Percentiles rank a stretch among this genome's conserved stretches.
phyloP scores from a whole-genome alignment of 345 rosid genomes.

The Eutrema japonicum region DNA sequence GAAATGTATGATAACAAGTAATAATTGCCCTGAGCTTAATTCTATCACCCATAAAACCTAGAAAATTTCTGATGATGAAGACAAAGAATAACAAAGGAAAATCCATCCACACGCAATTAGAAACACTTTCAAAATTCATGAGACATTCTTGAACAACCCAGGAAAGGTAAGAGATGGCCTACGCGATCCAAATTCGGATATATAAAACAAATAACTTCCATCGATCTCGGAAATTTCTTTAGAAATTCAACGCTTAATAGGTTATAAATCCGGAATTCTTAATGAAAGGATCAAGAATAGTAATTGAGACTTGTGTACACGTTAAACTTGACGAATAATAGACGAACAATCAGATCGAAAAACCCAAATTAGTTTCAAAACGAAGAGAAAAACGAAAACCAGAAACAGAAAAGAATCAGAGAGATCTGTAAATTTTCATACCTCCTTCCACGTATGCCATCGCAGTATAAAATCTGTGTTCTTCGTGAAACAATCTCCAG shows the following conservation, averaged over 20 bases:
- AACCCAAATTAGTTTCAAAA: neutral
- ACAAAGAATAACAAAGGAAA: neutral
- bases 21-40: no score
- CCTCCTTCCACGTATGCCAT: slow-evolving; percentile 46
- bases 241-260: neutral
- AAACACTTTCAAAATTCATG: no score
- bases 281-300: neutral
- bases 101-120: neutral
- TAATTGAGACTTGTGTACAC: neutral
- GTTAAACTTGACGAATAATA: neutral
- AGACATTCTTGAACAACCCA: neutral
- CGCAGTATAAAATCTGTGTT: neutral
- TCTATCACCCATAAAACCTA: neutral
- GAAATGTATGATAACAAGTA: no score
- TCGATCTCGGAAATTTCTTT: neutral
- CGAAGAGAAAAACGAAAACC: neutral
- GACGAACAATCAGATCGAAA: neutral
- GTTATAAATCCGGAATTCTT: neutral
- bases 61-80: neutral
- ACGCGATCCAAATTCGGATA: neutral
- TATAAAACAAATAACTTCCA: neutral
- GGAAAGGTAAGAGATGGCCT: neutral
- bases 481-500: neutral
- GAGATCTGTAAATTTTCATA: neutral
- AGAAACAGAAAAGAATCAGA: neutral